phyloP scores from a whole-genome alignment of 2,329 filamentous ascomycete genomes.

The Aspergillus tamarii region DNA sequence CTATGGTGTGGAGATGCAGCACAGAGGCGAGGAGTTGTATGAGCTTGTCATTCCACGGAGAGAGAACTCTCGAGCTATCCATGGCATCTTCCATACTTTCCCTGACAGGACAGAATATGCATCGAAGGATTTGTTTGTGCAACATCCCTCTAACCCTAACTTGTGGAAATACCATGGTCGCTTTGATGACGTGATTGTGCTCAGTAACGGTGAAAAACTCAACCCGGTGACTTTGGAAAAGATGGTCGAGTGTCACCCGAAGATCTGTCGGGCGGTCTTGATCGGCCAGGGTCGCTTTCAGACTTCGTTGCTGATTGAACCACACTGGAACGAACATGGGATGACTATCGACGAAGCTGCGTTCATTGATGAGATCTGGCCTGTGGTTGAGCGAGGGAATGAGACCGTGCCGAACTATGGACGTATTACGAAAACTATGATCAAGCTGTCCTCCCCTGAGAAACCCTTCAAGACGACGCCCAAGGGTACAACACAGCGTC shows the following conservation, averaged over 20 bases:
- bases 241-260: conserved; percentile 33
- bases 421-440: conserved; percentile 44
- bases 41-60: conserved; percentile 24
- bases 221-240: conserved; percentile 46
- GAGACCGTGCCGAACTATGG: conserved; percentile 41
- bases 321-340: conserved; percentile 17
- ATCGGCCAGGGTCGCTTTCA: conserved; percentile 39
- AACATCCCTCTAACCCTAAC: conserved; percentile 39
- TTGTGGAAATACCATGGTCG: conserved; percentile 15
- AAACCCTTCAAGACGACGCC: conserved; percentile 50
- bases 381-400: conserved; percentile 48
- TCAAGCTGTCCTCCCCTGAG: conserved; percentile 43
- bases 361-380: conserved; percentile 50
- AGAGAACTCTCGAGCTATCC: not conserved
- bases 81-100: conserved; percentile 24
- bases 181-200: conserved; percentile 46
- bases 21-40: conserved; percentile 16
- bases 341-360: conserved; percentile 5
- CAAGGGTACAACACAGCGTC: conserved; percentile 38
- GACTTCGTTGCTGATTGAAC: conserved; percentile 41
- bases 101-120: conserved; percentile 22
- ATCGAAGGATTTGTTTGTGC: conserved; percentile 34
- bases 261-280: conserved; percentile 33
- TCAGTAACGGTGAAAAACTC: conserved; percentile 48
- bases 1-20: conserved; percentile 8